Evolutionary conservation across 306 rosid species (phyloP).

Genomic region (Lithocarpus polystachyus): DNA sequence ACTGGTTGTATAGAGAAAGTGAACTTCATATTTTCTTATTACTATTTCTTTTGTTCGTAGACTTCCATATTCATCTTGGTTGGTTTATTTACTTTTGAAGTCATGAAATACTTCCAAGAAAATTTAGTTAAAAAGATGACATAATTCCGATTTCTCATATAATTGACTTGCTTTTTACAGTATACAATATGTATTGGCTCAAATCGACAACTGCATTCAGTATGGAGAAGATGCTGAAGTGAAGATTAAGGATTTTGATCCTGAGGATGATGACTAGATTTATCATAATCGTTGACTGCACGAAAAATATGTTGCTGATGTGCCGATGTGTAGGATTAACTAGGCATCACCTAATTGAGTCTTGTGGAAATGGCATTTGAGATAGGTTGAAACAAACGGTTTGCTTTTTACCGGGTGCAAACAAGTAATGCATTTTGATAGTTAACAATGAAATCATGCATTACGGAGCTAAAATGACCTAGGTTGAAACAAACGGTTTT

Average conservation of each 20-base stretch:
- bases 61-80: background rate
- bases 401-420: no score
- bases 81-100: background rate
- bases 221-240: constrained; percentile 83
- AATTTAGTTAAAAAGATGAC: background rate
- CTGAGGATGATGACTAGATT: constrained; percentile 49
- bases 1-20: background rate
- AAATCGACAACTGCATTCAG: constrained; percentile 61
- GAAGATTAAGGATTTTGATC: constrained; percentile 66
- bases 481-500: no score
- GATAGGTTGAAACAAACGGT: no score
- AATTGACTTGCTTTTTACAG: constrained; percentile 39
- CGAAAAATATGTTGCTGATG: no score
- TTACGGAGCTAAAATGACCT: no score
- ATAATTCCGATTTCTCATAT: background rate
- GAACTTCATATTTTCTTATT: background rate
- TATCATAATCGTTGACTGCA: background rate
- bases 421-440: no score
- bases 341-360: no score
- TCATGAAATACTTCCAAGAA: background rate
- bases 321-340: no score
- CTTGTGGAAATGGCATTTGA: no score
- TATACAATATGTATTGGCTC: constrained; percentile 53
- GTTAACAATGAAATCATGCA: no score
- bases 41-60: background rate